Evolutionary conservation across 2,329 filamentous ascomycete genomes (phyloP), one percentile per base, ranked within the genome.

Genomic region (Venturia asperata): DNA sequence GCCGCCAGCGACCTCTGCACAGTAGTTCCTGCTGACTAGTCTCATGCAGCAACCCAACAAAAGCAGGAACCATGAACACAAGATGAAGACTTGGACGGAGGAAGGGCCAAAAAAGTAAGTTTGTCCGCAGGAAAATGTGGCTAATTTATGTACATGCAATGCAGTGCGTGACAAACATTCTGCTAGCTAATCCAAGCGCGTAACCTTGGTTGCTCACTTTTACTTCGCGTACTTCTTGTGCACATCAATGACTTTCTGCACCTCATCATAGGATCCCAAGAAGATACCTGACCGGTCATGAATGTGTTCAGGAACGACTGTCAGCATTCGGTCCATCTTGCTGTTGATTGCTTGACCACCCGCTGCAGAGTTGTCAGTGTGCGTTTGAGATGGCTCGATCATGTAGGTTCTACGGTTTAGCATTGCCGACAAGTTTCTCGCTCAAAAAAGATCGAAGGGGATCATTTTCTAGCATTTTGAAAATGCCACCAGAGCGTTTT

Each of bases 261-360:
- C 85, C 81, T 99, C 94, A 68, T 96, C 90, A 71, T 89, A 91
- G 72, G 92, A 96, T 69, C 94, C 94, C 81, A 99, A 84, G 80
- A 95, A 99, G 73, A 99, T 97, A 70, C 94, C 94, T 24, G 92
- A 92, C 74, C 87, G 86, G 79, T 99, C 94, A 77, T 99, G 94
- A 73, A 99, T 99, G 76, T 91, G 84, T 77, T 96, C 89, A 1
- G 94, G 94, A 0, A 91, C 85, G 49, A 97, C 87, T 65, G 91
- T 88, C 70, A 99, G 81, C 89, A 99, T 92, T 67, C 93, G 86
- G 70, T 86, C 80, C 92, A 96, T 97, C 66, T 90, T 87, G 79
- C 90, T 92, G 79, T 97, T 88, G 65, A 99, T 81, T 21, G 94
- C 94, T 77, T 95, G 87, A 67, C 94, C 94, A 71, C 94, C 94